Conservation (phyloP, 2,329 filamentous ascomycete genomes). For the Penicillium sp. region DNA sequence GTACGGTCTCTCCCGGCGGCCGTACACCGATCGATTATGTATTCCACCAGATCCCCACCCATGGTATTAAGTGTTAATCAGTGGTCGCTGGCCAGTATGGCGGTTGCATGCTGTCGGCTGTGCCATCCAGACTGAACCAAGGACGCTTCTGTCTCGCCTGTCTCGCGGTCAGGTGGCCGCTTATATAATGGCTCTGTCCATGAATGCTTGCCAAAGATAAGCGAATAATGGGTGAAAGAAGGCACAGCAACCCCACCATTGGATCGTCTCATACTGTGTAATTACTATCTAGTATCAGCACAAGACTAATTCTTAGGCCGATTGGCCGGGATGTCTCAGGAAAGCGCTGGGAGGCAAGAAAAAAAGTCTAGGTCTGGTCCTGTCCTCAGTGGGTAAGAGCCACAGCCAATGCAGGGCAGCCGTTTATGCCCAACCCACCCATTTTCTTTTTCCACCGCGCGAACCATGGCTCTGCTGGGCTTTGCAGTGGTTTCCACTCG, state of each 20-base stretch:
- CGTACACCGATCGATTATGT: neutral
- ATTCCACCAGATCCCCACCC: neutral
- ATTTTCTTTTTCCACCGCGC: slow-evolving; percentile 6
- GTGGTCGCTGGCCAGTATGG: neutral
- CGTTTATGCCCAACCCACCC: slow-evolving; percentile 9
- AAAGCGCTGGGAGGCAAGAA: neutral
- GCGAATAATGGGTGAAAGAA: too few relatives aligned
- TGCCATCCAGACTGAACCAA: neutral
- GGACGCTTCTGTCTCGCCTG: too few relatives aligned
- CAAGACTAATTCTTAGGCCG: too few relatives aligned
- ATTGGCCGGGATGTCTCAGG: neutral
- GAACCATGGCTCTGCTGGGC: slow-evolving; percentile 28
- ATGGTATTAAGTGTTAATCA: neutral
- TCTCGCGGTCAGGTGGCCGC: too few relatives aligned
- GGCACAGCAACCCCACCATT: too few relatives aligned
- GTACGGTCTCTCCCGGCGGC: neutral
- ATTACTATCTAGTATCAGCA: too few relatives aligned
- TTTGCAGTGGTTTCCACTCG: slow-evolving; percentile 7
- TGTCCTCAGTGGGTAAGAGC: slow-evolving; percentile 9
- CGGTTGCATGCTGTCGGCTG: neutral
- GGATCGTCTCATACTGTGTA: too few relatives aligned
- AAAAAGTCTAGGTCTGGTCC: slow-evolving; percentile 5
- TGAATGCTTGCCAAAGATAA: too few relatives aligned
- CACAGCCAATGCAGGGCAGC: slow-evolving; percentile 13
- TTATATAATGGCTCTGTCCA: too few relatives aligned